Evolutionary conservation across 1,139 yeast species (phyloP).

Genomic region (Candida sanyaensis): DNA sequence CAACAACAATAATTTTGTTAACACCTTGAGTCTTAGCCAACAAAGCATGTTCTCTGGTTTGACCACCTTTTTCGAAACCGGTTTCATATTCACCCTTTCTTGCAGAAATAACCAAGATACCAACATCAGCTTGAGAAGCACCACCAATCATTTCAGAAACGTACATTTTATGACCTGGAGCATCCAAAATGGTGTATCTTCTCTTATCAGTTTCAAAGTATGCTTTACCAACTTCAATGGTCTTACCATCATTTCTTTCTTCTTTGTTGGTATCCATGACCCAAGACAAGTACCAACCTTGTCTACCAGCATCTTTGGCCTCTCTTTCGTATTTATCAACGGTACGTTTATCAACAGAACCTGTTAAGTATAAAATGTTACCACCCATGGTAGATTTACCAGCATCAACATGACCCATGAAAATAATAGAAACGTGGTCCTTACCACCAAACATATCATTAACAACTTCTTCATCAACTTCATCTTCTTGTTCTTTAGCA

Average conservation of each 20-base stretch:
- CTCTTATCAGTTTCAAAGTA: slow-evolving; percentile 97
- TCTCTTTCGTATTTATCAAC: slow-evolving; percentile 97
- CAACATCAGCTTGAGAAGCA: slow-evolving; percentile 99
- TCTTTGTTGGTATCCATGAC: slow-evolving; percentile 99
- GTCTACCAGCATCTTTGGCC: slow-evolving; percentile 99
- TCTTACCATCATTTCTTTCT: slow-evolving; percentile 98
- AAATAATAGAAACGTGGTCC: slow-evolving; percentile 93
- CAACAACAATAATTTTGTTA: slow-evolving; percentile 86
- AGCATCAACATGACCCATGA: slow-evolving; percentile 99
- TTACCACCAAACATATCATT: slow-evolving; percentile 95
- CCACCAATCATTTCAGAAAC: slow-evolving; percentile 99
- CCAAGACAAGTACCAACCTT: slow-evolving; percentile 99
- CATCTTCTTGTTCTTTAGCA: slow-evolving; percentile 77
- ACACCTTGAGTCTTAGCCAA: slow-evolving; percentile 98
- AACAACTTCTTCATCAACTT: slow-evolving; percentile 84
- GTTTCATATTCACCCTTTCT: slow-evolving; percentile 99
- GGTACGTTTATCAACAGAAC: slow-evolving; percentile 98
- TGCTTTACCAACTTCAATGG: slow-evolving; percentile 98
- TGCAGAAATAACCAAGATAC: slow-evolving; percentile 93
- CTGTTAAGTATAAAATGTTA: slow-evolving; percentile 86
- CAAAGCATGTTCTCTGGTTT: slow-evolving; percentile 97
- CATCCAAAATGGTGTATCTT: slow-evolving; percentile 96
- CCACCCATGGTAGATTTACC: slow-evolving; percentile 99
- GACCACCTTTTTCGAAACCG: slow-evolving; percentile 99
- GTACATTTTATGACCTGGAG: slow-evolving; percentile 99